Evolutionary conservation across 2,329 filamentous ascomycete species (phyloP).

Genomic region (Catunica adiposa): DNA sequence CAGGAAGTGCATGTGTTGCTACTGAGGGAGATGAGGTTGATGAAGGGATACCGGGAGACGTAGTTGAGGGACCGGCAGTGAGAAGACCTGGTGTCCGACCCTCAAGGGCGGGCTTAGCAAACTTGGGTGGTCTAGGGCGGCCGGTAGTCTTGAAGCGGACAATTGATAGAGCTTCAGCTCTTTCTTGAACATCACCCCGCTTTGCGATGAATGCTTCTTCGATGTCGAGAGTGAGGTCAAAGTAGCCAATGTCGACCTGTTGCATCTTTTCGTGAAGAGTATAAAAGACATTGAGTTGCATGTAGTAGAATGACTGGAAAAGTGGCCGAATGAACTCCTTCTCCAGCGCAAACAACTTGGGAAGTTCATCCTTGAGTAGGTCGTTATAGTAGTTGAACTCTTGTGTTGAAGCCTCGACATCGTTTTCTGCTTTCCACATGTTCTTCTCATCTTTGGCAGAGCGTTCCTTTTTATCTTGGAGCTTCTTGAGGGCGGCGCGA

Average conservation of each 20-base stretch:
- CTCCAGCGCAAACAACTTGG: conserved; percentile 78
- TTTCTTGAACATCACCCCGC: conserved; percentile 72
- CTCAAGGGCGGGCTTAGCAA: conserved; percentile 37
- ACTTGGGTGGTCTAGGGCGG: conserved; percentile 42
- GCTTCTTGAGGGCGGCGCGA: conserved; percentile 68
- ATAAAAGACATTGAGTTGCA: conserved; percentile 99
- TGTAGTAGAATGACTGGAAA: conserved; percentile 99
- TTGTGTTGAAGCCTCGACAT: conserved; percentile 78
- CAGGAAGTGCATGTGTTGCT: conserved; percentile 16
- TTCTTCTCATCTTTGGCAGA: conserved; percentile 93
- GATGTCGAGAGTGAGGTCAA: conserved; percentile 78
- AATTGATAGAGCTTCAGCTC: conserved; percentile 68
- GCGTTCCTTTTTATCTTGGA: conserved; percentile 96
- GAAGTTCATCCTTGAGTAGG: conserved; percentile 85
- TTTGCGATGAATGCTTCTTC: conserved; percentile 84
- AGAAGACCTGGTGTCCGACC: conserved; percentile 34
- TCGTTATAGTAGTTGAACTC: conserved; percentile 99
- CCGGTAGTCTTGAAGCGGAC: conserved; percentile 85
- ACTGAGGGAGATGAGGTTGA: conserved; percentile 15
- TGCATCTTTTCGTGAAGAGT: conserved; percentile 98
- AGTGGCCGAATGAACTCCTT: conserved; percentile 89
- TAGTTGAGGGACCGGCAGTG: conserved; percentile 29
- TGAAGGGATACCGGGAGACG: conserved; percentile 14
- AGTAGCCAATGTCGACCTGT: conserved; percentile 90
- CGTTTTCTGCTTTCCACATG: conserved; percentile 85